Conservation (phyloP, 2,329 filamentous ascomycete species). For the Trichoderma lentiforme region DNA sequence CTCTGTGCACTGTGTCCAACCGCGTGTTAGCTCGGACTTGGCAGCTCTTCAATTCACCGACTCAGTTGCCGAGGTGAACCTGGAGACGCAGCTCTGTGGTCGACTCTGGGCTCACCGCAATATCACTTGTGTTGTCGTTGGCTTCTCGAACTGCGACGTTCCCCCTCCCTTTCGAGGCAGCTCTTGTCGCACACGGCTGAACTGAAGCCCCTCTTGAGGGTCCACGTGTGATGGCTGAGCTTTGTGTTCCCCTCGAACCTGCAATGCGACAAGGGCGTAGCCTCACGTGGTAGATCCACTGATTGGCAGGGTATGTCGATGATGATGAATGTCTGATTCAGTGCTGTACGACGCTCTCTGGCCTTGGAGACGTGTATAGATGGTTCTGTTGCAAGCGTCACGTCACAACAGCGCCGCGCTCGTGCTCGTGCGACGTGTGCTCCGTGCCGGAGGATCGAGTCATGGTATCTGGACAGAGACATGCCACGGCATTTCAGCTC, state of each 20-base stretch:
- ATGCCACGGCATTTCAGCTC: slow-evolving; percentile 8
- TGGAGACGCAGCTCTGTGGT: background rate
- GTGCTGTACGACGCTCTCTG: slow-evolving; percentile 1
- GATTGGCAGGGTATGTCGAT: slow-evolving; percentile 22
- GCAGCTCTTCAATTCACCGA: slow-evolving; percentile 12
- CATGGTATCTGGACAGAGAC: background rate
- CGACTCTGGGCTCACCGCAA: slow-evolving; percentile 17
- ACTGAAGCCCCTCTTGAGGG: slow-evolving; percentile 17
- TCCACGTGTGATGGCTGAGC: slow-evolving; percentile 23
- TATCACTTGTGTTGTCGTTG: background rate
- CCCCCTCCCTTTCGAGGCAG: background rate
- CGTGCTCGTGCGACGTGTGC: background rate
- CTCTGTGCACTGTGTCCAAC: slow-evolving; percentile 6
- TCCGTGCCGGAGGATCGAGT: background rate
- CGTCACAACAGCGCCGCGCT: background rate
- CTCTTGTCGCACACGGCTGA: slow-evolving; percentile 8
- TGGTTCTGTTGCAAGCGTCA: background rate
- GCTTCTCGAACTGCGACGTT: slow-evolving; percentile 12
- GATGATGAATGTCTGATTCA: background rate
- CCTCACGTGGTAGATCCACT: slow-evolving; percentile 25
- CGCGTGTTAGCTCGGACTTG: slow-evolving; percentile 9
- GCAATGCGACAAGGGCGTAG: slow-evolving; percentile 17
- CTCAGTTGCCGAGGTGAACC: slow-evolving; percentile 14
- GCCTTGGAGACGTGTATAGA: background rate
- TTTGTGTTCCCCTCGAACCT: slow-evolving; percentile 20